These are phyloP conservation scores for Anaeramoeba ignava DNA, from an alignment of 78 protist species.

Conservation along the genomic window DNA sequence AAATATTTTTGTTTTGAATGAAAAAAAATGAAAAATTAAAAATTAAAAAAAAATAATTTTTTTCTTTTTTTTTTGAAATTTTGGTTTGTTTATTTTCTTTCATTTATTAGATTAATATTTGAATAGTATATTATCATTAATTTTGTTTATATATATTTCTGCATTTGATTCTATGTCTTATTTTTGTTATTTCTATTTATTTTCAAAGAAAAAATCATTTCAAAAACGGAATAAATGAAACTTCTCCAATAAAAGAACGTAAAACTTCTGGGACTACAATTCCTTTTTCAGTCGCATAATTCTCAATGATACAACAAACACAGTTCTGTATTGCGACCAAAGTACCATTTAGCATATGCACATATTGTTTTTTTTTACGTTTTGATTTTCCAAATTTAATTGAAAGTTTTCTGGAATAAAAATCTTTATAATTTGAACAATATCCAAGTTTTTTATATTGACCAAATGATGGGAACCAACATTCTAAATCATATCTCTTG, in stretches of 20 bases:
- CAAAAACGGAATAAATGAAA: conserved; percentile 15
- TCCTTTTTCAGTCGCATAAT: conserved; percentile 81
- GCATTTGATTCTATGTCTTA: no score
- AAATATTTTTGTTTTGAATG: no score
- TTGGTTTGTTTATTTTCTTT: no score
- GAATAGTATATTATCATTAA: no score
- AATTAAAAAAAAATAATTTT: no score
- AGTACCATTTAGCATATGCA: conserved; percentile 97
- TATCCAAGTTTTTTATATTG: conserved; percentile 95
- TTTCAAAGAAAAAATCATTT: no score
- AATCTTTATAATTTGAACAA: conserved; percentile 99
- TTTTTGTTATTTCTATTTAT: no score
- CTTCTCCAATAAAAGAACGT: conserved; percentile 4
- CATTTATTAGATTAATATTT: no score
- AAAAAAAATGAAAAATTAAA: no score
- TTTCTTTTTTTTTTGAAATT: no score
- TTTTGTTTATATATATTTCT: no score
- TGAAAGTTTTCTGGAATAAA: conserved; percentile 16
- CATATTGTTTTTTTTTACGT: conserved; percentile 50
- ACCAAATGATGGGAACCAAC: conserved; percentile 93
- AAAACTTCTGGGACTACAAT: conserved; percentile 21
- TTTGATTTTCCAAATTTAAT: conserved; percentile 12
- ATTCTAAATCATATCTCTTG: conserved; percentile 97
- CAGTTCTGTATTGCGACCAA: conserved; percentile 88
- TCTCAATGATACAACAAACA: conserved; percentile 95